A percentile compares a stretch with the other conserved stretches of the same genome.
phyloP scores from a whole-genome alignment of 257 asterid genomes.

The Fraxinus americana region DNA sequence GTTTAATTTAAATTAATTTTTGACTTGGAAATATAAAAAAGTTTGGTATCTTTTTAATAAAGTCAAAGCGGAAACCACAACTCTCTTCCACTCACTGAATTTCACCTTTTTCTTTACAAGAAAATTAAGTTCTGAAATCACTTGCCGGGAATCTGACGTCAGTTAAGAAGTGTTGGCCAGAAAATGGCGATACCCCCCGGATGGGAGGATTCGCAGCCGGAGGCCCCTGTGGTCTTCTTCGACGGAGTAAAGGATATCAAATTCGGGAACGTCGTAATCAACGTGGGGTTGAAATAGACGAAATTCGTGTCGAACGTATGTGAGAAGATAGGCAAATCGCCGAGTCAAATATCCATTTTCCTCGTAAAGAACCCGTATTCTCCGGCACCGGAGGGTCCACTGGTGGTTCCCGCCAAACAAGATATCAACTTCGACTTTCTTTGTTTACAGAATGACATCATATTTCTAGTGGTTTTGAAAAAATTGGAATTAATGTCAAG shows the following conservation, averaged over 20 bases:
- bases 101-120: not conserved
- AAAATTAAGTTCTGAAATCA: not conserved
- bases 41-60: too few relatives aligned
- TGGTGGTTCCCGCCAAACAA: not conserved
- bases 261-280: not conserved
- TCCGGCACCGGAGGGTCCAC: not conserved
- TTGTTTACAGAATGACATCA: not conserved
- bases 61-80: not conserved
- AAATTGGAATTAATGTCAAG: not conserved
- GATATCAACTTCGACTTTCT: not conserved
- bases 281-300: not conserved
- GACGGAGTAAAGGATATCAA: not conserved
- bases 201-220: too few relatives aligned
- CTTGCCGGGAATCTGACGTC: not conserved
- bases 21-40: too few relatives aligned
- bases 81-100: not conserved
- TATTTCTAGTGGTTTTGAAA: not conserved
- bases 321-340: not conserved
- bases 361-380: not conserved
- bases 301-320: not conserved
- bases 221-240: not conserved
- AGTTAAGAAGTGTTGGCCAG: not conserved
- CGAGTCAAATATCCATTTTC: not conserved
- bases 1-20: too few relatives aligned
- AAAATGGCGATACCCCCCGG: not conserved